Percentiles rank a stretch among this genome's conserved stretches.
Conservation (phyloP, 805 yeast genomes). For the Candida sakaeoensis region DNA sequence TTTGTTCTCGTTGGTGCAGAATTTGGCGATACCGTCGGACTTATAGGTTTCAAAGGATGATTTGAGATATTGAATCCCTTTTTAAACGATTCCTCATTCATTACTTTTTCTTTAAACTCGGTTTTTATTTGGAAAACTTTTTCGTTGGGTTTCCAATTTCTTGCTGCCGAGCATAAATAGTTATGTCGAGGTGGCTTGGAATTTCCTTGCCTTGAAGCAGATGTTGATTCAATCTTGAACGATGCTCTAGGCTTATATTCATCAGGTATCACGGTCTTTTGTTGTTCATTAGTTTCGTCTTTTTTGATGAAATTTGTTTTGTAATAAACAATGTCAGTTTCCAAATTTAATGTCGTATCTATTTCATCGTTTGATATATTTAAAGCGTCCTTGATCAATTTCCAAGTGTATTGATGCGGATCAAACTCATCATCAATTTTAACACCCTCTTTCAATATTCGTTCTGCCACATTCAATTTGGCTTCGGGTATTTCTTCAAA, state of each 20-base stretch:
- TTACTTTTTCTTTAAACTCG: slow-evolving; percentile 33
- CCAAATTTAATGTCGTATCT: slow-evolving; percentile 33
- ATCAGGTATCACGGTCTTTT: slow-evolving; percentile 9
- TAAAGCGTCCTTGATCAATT: slow-evolving; percentile 30
- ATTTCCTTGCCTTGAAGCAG: slow-evolving; percentile 10
- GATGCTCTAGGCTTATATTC: slow-evolving; percentile 31
- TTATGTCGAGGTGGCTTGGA: slow-evolving; percentile 5
- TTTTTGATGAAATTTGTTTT: slow-evolving; percentile 40
- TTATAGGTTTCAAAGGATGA: slow-evolving; percentile 32
- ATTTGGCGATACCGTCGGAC: slow-evolving; percentile 42
- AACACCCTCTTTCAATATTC: slow-evolving; percentile 14
- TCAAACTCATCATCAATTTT: slow-evolving; percentile 12
- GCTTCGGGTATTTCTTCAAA: slow-evolving; percentile 44
- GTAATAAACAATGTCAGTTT: slow-evolving; percentile 41
- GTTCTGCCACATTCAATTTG: slow-evolving; percentile 29
- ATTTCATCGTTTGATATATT: slow-evolving; percentile 23
- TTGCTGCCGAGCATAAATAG: slow-evolving; percentile 36
- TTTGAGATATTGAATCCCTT: slow-evolving; percentile 25
- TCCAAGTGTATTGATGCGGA: slow-evolving; percentile 27
- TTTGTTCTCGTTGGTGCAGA: slow-evolving; percentile 40
- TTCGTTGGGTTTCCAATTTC: slow-evolving; percentile 34
- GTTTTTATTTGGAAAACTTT: slow-evolving; percentile 26
- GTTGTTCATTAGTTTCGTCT: slow-evolving; percentile 20
- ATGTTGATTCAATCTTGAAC: slow-evolving; percentile 25
- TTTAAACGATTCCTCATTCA: slow-evolving; percentile 37